These are phyloP conservation scores for Karstenula rhodostoma DNA, from an alignment of 2,329 filamentous ascomycete species.

Conservation along the genomic window DNA sequence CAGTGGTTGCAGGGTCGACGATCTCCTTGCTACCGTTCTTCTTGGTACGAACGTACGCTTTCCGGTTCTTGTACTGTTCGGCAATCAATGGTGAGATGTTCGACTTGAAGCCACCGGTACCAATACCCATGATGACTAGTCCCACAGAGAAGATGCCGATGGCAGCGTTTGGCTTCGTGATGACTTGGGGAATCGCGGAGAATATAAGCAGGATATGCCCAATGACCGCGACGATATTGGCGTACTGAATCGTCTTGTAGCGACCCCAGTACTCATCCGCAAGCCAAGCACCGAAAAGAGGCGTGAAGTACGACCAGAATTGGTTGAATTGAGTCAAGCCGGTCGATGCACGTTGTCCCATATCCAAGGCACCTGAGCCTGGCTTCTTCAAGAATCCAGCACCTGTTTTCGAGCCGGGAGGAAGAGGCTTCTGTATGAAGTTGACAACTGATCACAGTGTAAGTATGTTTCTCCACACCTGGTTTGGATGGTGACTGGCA, in stretches of 20 bases:
- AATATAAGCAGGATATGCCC: constrained; percentile 64
- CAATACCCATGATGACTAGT: constrained; percentile 70
- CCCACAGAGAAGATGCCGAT: constrained; percentile 63
- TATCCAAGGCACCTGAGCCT: constrained; percentile 59
- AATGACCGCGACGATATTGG: constrained; percentile 65
- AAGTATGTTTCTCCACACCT: not conserved
- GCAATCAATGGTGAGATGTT: constrained; percentile 67
- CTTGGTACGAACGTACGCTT: constrained; percentile 38
- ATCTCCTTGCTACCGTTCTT: constrained; percentile 62
- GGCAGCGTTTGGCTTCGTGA: constrained; percentile 59
- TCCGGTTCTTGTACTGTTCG: constrained; percentile 61
- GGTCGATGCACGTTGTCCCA: constrained; percentile 63
- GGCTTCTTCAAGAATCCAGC: constrained; percentile 44
- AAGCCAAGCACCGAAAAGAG: constrained; percentile 65
- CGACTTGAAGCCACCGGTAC: constrained; percentile 74
- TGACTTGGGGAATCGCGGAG: constrained; percentile 63
- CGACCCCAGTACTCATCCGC: constrained; percentile 69
- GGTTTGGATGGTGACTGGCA: constrained; percentile 1
- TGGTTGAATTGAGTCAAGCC: constrained; percentile 63
- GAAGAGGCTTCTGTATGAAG: constrained; percentile 48
- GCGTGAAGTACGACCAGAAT: constrained; percentile 66
- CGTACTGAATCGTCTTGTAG: constrained; percentile 66
- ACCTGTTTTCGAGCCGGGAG: constrained; percentile 43
- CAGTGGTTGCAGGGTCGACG: constrained; percentile 71
- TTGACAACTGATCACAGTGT: constrained; percentile 33